phyloP scores from a whole-genome alignment of 768 basidiomycete genomes.

The Gymnopilus junonius region DNA sequence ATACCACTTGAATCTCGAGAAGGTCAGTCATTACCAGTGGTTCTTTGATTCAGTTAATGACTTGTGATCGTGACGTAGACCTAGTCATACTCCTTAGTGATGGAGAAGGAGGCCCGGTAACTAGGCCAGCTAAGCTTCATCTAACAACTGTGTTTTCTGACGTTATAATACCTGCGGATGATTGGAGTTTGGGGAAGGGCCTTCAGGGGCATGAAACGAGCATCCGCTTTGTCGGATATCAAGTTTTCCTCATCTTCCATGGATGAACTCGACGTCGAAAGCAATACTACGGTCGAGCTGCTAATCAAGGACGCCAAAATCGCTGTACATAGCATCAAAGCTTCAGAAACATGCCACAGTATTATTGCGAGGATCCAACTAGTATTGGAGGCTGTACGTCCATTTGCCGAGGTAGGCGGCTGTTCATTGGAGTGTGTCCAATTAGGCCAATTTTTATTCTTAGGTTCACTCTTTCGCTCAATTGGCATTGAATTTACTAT shows the following conservation, averaged over 20 bases:
- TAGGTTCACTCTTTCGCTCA: conserved; percentile 3
- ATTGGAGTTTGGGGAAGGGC: no score
- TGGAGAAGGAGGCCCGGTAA: background rate
- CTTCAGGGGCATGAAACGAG: no score
- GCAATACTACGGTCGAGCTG: background rate
- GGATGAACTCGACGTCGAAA: background rate
- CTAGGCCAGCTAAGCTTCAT: background rate
- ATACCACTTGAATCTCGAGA: background rate
- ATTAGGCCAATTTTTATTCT: background rate
- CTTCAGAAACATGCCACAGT: background rate
- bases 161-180: no score
- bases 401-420: background rate
- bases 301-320: background rate
- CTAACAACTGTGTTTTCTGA: background rate
- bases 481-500: background rate
- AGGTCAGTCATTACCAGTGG: background rate
- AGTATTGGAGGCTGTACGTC: background rate
- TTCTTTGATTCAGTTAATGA: background rate
- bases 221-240: background rate
- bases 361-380: background rate
- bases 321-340: background rate
- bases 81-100: background rate
- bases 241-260: background rate
- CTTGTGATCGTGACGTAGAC: background rate
- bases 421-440: background rate